These are phyloP conservation scores for Tolypocladium inflatum DNA, from an alignment of 2,329 filamentous ascomycete species.

Conservation along the genomic window DNA sequence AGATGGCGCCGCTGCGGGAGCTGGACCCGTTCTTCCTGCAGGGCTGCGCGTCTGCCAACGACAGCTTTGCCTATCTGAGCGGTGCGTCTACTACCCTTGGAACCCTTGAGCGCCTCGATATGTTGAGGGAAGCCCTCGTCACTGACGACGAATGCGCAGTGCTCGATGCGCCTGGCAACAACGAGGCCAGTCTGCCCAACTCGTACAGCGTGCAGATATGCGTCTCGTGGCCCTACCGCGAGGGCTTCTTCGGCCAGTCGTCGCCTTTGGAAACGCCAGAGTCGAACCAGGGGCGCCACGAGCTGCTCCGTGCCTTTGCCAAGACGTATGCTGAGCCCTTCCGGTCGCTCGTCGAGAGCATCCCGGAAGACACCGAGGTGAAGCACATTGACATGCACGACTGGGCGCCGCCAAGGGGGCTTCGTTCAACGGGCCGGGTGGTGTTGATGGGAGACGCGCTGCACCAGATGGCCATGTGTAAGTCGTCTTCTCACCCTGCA, in stretches of 20 bases:
- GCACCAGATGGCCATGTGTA: slow-evolving; percentile 53
- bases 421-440: slow-evolving; percentile 28
- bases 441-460: slow-evolving; percentile 45
- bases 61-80: slow-evolving; percentile 43
- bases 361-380: slow-evolving; percentile 31
- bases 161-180: slow-evolving; percentile 37
- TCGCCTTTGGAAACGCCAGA: slow-evolving; percentile 29
- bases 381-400: slow-evolving; percentile 38
- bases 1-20: slow-evolving; percentile 30
- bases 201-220: slow-evolving; percentile 39
- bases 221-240: slow-evolving; percentile 37
- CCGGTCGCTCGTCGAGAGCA: slow-evolving; percentile 25
- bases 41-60: slow-evolving; percentile 39
- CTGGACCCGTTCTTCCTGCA: slow-evolving; percentile 48
- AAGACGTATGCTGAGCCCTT: slow-evolving; percentile 41
- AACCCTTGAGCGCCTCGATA: not conserved
- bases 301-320: slow-evolving; percentile 33
- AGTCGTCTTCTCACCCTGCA: slow-evolving; percentile 9
- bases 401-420: slow-evolving; percentile 28
- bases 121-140: not conserved
- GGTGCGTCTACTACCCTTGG: slow-evolving; percentile 18
- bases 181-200: slow-evolving; percentile 15
- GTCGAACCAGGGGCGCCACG: slow-evolving; percentile 25
- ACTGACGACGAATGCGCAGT: slow-evolving; percentile 22
- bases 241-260: slow-evolving; percentile 20